phyloP scores from a whole-genome alignment of 2,329 filamentous ascomycete genomes.

The Aureobasidium zeae region DNA sequence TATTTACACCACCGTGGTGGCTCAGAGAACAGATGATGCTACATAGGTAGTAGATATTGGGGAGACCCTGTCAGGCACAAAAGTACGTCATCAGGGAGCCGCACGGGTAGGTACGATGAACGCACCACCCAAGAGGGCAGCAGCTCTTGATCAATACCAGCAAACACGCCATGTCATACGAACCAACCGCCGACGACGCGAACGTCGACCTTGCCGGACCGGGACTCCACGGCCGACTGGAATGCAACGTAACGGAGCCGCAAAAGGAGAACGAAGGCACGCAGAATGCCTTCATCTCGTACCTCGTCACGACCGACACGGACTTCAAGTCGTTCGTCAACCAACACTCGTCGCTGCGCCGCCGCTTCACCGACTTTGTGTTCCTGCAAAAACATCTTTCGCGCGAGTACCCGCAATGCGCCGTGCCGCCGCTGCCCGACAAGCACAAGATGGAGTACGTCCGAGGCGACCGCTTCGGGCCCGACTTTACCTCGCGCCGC shows the following conservation, averaged over 20 bases:
- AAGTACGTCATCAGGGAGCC: no score
- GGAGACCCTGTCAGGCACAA: no score
- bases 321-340: slow-evolving; percentile 91
- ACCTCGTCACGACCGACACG: slow-evolving; percentile 84
- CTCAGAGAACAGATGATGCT: no score
- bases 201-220: slow-evolving; percentile 49
- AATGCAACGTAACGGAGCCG: slow-evolving; percentile 73
- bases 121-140: no score
- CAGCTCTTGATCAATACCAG: no score
- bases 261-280: slow-evolving; percentile 94
- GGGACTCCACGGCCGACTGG: slow-evolving; percentile 62
- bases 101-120: no score
- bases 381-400: slow-evolving; percentile 88
- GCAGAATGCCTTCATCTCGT: slow-evolving; percentile 94
- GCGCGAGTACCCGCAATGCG: slow-evolving; percentile 81
- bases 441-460: slow-evolving; percentile 99
- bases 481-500: slow-evolving; percentile 82
- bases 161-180: slow-evolving; percentile 12
- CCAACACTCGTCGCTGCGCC: slow-evolving; percentile 66
- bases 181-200: slow-evolving; percentile 5
- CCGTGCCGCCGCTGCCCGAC: slow-evolving; percentile 88
- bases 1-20: no score
- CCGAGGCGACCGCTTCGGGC: slow-evolving; percentile 85
- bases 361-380: slow-evolving; percentile 95
- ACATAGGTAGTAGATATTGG: no score